Evolutionary conservation across 495 filamentous ascomycete species (phyloP), one percentile per base, ranked within the genome.

Genomic region (Astrothelium subdiscretum): DNA sequence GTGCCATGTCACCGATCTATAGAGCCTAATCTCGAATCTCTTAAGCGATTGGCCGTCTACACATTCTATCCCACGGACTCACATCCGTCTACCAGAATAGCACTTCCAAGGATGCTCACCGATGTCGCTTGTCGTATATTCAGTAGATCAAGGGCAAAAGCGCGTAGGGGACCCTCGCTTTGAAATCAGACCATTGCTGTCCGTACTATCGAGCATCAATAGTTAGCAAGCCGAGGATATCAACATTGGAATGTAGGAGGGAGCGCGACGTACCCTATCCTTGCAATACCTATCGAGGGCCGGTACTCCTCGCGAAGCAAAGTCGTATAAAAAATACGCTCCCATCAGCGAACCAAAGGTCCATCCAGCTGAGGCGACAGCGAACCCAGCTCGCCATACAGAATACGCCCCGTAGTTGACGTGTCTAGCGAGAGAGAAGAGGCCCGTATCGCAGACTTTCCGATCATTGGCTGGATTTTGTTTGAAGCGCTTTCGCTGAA

Each of bases 371-470:
- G 61, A 64, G 13, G 68, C 69, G 13, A 70, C 12, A 24, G 67
- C 69, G 60, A 66, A 70, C 11, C 69, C 68, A 8, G 29, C 32
- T 38, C 69, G 58, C 69, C 69, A 71, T 57, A 71, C 58, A 20
- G 62, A 66, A 57, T 70, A 71, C 3, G 65, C 69, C 22, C 64
- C 61, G 58, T 71, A 71, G 60, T 71, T 70, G 62, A 70, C 63
- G 32, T 71, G 68, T 29, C 69, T 65, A 29, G 60, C 60, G 32
- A 70, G 43, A 8, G 65, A 42, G 38, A 67, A 70, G 6, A 71
- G 66, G 3, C 69, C 68, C 2, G 43, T 62, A 4, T 62, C 26
- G 59, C 63, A 71, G 1, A 65, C 59, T 59, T 68, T 68, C 24
- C 68, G 68, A 31, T 71, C 59, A 59, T 70, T 71, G 38, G 27